Base-by-base conservation (phyloP, 441 rosid species). In the Omphalea diandra region DNA sequence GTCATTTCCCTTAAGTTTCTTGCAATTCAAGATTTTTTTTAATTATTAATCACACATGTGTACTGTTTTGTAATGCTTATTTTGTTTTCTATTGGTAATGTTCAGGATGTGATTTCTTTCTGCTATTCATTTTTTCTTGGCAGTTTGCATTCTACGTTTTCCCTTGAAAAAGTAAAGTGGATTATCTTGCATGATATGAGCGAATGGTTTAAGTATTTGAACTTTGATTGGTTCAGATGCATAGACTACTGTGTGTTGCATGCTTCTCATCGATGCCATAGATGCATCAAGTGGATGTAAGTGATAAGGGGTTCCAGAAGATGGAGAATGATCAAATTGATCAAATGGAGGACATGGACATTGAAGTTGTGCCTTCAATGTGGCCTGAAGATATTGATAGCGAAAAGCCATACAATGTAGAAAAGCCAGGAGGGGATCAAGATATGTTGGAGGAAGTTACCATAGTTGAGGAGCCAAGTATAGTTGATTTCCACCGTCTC, bases 311-410 rank as follows among this genome's bases (percentile, higher is more conserved):
- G 86, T 84, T 79, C 71, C 69, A 85, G 17, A 81, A 84, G 41
- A 87, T 86, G 89, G 97, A 87, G 80, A 69, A 75, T 31, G 86
- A 87, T 80, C 88, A 81, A 47, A 77, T 79, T 18, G 93, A 92
- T 77, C 89, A 82, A 47, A 75, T 79, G 14, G 97, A 92, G 22
- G 98, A 92, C 41, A 90, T 90, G 97, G 98, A 94, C 8, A 74
- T 86, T 26, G 98, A 94, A 86, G 89, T 71, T 69, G 86, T 92
- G 35, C 80, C 89, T 71, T 94, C 99, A 1, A 92, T 94, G 99
- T 92, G 99, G 99, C 99, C 99, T 2, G 99, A 92, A 68, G 94
- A 88, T 55, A 87, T 95, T 9, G 94, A 82, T 29, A 75, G 82
- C 26, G 93, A 90, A 64, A 91, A 90, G 77, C 99, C 91, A 33